phyloP scores from a whole-genome alignment of 2,329 filamentous ascomycete species.

The Monilinia fructicola region DNA sequence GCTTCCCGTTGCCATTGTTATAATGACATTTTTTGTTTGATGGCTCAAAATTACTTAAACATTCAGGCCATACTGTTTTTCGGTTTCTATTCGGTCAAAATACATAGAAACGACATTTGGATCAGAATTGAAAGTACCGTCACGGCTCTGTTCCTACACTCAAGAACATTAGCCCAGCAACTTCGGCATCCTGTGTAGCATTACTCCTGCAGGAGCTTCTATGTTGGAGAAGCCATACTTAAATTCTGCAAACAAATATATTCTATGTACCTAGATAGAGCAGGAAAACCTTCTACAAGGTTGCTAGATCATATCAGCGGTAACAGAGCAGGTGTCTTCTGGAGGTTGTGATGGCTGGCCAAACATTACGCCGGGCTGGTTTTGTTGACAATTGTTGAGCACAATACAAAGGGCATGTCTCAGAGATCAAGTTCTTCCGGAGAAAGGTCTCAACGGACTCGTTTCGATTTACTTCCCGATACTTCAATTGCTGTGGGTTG shows the following conservation, averaged over 20 bases:
- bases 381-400: neutral
- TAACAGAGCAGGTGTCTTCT: neutral
- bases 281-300: neutral
- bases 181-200: neutral
- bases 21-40: no score
- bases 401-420: neutral
- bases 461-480: neutral
- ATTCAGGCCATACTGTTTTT: neutral
- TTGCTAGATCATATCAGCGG: neutral
- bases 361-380: neutral
- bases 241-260: no score
- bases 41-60: neutral
- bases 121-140: neutral
- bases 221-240: neutral
- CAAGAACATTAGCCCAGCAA: neutral
- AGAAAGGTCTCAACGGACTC: rapidly evolving
- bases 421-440: neutral
- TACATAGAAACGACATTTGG: no score
- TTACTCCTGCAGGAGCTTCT: no score
- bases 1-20: no score
- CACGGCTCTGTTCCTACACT: neutral
- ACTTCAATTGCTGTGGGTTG: neutral
- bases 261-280: neutral
- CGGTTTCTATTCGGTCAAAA: no score
- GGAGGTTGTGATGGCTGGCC: neutral